Conservation (phyloP, 352 stramenopile species). For the Phytophthora citricola region DNA sequence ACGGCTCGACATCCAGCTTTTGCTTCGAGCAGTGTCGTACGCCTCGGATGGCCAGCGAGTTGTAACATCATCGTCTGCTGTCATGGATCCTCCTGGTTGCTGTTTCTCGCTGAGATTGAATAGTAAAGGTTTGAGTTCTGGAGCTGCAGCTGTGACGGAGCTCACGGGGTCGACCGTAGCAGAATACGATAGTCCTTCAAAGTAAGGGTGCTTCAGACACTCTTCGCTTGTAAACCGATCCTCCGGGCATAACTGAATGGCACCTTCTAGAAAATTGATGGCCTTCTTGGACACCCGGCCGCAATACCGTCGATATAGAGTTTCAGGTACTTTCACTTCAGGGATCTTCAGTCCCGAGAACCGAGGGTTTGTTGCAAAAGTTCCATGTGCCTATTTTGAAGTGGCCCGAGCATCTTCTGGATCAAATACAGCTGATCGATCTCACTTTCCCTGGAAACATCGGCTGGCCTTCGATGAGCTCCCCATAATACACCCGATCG, state of each 20-base stretch:
- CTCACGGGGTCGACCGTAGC: slow-evolving; percentile 16
- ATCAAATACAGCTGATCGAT: slow-evolving; percentile 99
- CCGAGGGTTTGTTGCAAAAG: slow-evolving; percentile 89
- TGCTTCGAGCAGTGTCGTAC: slow-evolving; percentile 47
- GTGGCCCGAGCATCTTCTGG: slow-evolving; percentile 98
- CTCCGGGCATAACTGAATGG: slow-evolving; percentile 79
- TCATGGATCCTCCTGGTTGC: slow-evolving; percentile 12
- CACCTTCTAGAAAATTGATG: slow-evolving; percentile 81
- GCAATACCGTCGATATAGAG: slow-evolving; percentile 90
- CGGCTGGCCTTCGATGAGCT: slow-evolving; percentile 97
- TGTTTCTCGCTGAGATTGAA: slow-evolving; percentile 40
- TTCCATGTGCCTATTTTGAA: slow-evolving; percentile 93
- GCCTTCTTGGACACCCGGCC: slow-evolving; percentile 87
- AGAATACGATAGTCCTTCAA: slow-evolving; percentile 69
- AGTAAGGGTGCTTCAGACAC: slow-evolving; percentile 89
- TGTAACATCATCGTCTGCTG: slow-evolving; percentile 28
- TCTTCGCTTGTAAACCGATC: slow-evolving; percentile 79
- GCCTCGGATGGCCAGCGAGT: slow-evolving; percentile 25
- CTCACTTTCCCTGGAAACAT: slow-evolving; percentile 98
- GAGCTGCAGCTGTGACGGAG: slow-evolving; percentile 6
- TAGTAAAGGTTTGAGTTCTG: slow-evolving; percentile 41
- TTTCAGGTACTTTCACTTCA: slow-evolving; percentile 93
- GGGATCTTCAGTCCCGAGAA: slow-evolving; percentile 94
- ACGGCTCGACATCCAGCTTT: slow-evolving; percentile 46
- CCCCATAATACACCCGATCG: slow-evolving; percentile 98